These are phyloP conservation scores for Sambucus nigra DNA, from an alignment of 129 eudicot species.

Conservation along the genomic window DNA sequence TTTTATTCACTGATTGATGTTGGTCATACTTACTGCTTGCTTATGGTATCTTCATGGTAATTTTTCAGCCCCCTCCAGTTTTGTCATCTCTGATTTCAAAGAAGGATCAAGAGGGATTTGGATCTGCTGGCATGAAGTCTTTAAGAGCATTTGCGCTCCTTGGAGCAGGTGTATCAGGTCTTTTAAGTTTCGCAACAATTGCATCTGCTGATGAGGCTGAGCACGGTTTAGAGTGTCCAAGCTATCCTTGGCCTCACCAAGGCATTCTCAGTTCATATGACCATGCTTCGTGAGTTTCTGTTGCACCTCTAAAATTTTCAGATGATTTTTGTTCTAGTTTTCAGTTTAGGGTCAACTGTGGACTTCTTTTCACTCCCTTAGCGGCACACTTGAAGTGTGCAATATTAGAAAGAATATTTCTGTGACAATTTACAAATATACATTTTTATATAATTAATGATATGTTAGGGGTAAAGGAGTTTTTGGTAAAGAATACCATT, in stretches of 20 bases:
- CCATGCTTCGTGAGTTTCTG: constrained; percentile 42
- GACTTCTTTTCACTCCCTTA: too few relatives aligned
- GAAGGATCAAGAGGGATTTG: constrained; percentile 25
- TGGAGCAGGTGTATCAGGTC: constrained; percentile 47
- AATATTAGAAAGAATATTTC: too few relatives aligned
- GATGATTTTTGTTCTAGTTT: neutral
- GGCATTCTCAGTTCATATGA: constrained; percentile 61
- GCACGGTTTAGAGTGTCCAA: constrained; percentile 35
- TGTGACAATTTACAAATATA: too few relatives aligned
- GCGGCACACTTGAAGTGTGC: too few relatives aligned
- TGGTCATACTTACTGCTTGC: neutral
- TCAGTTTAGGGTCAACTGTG: neutral
- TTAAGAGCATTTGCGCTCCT: constrained; percentile 26
- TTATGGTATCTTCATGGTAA: neutral
- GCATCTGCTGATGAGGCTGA: constrained; percentile 55
- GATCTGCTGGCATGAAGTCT: constrained; percentile 27
- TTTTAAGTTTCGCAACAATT: constrained; percentile 34
- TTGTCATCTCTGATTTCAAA: constrained; percentile 24
- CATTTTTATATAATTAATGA: too few relatives aligned
- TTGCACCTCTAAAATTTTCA: neutral
- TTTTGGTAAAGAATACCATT: too few relatives aligned
- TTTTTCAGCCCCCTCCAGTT: constrained; percentile 28
- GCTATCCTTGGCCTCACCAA: constrained; percentile 54
- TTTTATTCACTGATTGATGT: neutral
- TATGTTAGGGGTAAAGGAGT: too few relatives aligned